Conservation (phyloP, 176 grass and related monocot species). For the Oryza nivara region DNA sequence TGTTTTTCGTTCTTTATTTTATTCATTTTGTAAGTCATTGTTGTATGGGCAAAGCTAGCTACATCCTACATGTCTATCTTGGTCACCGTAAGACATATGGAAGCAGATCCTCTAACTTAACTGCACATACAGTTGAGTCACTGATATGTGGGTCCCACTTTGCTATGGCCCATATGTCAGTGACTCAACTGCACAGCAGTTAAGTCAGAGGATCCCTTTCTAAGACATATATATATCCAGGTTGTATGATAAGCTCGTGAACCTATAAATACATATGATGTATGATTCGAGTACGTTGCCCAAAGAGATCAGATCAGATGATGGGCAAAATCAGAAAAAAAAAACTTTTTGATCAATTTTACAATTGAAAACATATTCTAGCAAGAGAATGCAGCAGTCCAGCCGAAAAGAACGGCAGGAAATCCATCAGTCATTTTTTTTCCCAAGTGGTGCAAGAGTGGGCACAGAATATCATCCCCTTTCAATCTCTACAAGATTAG, state of each 20-base stretch:
- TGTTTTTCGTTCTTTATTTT: background rate
- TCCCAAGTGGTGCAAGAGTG: conserved; percentile 19
- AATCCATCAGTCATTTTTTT: background rate
- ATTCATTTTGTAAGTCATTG: background rate
- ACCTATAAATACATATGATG: background rate
- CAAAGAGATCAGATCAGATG: conserved; percentile 14
- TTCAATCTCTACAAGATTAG: background rate
- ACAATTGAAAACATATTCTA: background rate
- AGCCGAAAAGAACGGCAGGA: conserved; percentile 3
- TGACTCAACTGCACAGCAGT: no score
- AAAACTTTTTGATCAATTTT: background rate
- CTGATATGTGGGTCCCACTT: no score
- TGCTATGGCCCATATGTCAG: no score
- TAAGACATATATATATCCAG: no score
- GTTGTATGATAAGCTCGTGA: background rate
- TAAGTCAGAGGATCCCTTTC: no score
- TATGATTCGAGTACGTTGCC: background rate
- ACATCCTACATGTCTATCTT: no score
- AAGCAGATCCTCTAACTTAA: no score
- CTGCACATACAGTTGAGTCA: no score
- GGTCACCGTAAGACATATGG: no score
- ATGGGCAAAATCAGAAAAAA: background rate
- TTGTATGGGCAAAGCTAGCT: no score
- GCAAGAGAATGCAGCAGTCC: background rate
- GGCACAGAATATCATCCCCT: background rate